Percentiles rank a stretch among this genome's conserved stretches.
Evolutionary conservation across 306 rosid species (phyloP).

Genomic region (Ormosia semicastrata): DNA sequence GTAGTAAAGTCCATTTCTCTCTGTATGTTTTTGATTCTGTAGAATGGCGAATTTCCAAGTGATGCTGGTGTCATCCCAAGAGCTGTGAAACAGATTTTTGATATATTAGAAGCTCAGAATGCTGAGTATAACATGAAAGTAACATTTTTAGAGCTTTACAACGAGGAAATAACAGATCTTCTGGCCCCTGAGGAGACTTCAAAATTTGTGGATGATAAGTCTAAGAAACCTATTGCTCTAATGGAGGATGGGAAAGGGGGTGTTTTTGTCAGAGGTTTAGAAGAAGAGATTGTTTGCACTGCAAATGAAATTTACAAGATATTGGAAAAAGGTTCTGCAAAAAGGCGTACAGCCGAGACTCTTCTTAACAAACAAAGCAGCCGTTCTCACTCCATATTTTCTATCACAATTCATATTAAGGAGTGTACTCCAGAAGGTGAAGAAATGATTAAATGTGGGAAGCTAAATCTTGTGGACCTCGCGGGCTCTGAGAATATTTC

Average conservation of each 20-base stretch:
- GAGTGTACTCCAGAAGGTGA: slow-evolving; percentile 99
- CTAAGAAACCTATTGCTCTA: slow-evolving; percentile 95
- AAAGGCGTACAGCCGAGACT: slow-evolving; percentile 99
- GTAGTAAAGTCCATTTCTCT: neutral
- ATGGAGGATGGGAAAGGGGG: slow-evolving; percentile 99
- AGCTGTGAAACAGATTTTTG: slow-evolving; percentile 93
- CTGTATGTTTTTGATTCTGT: slow-evolving; percentile 23
- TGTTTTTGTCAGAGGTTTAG: slow-evolving; percentile 94
- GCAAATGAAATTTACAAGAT: slow-evolving; percentile 98
- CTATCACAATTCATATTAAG: slow-evolving; percentile 97
- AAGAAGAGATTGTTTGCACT: slow-evolving; percentile 98
- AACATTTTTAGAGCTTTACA: slow-evolving; percentile 94
- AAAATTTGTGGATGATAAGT: slow-evolving; percentile 84
- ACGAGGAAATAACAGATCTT: slow-evolving; percentile 93
- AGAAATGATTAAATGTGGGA: slow-evolving; percentile 99
- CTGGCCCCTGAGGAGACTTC: slow-evolving; percentile 89
- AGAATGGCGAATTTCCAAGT: slow-evolving; percentile 97
- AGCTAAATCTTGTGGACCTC: slow-evolving; percentile 96
- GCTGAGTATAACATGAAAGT: slow-evolving; percentile 99
- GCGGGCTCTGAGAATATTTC: slow-evolving; percentile 99
- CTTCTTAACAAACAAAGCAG: slow-evolving; percentile 99
- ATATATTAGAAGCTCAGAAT: slow-evolving; percentile 90
- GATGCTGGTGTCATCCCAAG: slow-evolving; percentile 99
- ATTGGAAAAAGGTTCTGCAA: slow-evolving; percentile 96
- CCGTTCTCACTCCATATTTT: slow-evolving; percentile 98